phyloP scores from a whole-genome alignment of 106 monocot genomes.

The Hemerocallis citrina region DNA sequence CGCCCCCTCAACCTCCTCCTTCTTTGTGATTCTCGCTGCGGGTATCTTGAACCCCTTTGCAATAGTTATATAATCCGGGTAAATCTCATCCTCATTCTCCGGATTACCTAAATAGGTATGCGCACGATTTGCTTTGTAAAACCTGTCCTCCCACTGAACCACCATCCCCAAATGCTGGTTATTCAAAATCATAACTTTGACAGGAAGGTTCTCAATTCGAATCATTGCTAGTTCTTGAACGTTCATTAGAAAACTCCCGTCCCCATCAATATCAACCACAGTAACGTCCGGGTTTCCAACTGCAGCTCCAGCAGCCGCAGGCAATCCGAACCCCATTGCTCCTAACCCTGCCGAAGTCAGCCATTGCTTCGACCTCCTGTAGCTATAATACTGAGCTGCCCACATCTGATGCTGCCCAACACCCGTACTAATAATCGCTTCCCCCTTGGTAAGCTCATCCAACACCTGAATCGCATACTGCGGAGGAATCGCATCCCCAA shows the following conservation, averaged over 20 bases:
- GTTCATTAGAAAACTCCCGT: slow-evolving; percentile 87
- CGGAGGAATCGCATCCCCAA: slow-evolving; percentile 62
- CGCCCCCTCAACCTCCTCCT: slow-evolving; percentile 48
- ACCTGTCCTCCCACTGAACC: slow-evolving; percentile 80
- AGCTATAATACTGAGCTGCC: slow-evolving; percentile 73
- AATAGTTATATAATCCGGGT: slow-evolving; percentile 63
- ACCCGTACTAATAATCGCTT: slow-evolving; percentile 75
- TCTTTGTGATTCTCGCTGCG: slow-evolving; percentile 53
- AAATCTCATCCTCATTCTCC: slow-evolving; percentile 49
- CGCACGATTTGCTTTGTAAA: slow-evolving; percentile 69
- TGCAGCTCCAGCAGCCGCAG: slow-evolving; percentile 81
- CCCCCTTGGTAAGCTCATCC: slow-evolving; percentile 70
- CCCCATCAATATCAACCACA: slow-evolving; percentile 84
- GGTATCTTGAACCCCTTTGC: slow-evolving; percentile 69
- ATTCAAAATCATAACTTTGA: slow-evolving; percentile 71
- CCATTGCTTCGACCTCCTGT: slow-evolving; percentile 57
- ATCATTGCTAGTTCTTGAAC: slow-evolving; percentile 74
- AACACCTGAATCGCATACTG: slow-evolving; percentile 79
- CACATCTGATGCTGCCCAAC: slow-evolving; percentile 96
- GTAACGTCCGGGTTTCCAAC: slow-evolving; percentile 64
- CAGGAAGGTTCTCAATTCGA: slow-evolving; percentile 58
- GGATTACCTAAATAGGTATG: slow-evolving; percentile 74
- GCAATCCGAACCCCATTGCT: slow-evolving; percentile 84
- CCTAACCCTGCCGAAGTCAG: slow-evolving; percentile 66
- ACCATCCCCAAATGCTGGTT: slow-evolving; percentile 95